Evolutionary conservation across 2,329 filamentous ascomycete genomes (phyloP), one percentile per base, ranked within the genome.

Genomic region (Amauroascus niger): DNA sequence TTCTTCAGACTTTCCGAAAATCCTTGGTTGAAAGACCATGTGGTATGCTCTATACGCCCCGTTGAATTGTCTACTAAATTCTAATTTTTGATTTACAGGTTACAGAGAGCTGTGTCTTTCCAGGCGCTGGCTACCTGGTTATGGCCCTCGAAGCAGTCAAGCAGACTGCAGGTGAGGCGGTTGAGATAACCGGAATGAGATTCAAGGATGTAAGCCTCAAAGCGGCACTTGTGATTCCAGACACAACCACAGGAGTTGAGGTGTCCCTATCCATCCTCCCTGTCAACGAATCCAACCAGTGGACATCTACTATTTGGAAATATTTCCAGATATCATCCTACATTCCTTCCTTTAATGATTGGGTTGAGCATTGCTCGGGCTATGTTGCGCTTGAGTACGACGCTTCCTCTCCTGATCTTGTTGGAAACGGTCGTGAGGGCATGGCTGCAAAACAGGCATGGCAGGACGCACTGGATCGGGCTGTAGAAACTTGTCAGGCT

Each of bases 341-440:
- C 55, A 63, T 65, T 45, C 53, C 58, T 6, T 58, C 58, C 9
- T 61, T 59, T 13, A 60, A 65, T 18, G 56, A 63, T n/a, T 70
- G 67, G 68, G 63, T 62, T 20, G 65, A 70, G 37, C 65, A 71
- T 53, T 69, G 67, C 53, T 59, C 58, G 30, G 69, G 67, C 1
- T 60, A 63, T 22, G 61, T 69, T 13, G 54, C 58, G 6, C 55
- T 62, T 2, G 62, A 67, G 18, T 57, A 57, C 37, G 45, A 55
- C 9, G 51, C 49, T 28, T 52, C 49, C 5, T 30, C 49, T 7
- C 57, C 55, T 22, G 50, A 53, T 16, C 46, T 53, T 6, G 55
- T 63, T 24, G 61, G 62, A 32, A 51, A 52, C 13, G 60, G 60
- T 22, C 56, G 57, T 24, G 60, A 62, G 49, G 60, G 39, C 4